Evolutionary conservation across 2,329 filamentous ascomycete genomes (phyloP).

Genomic region (Xylariaceae sp.): DNA sequence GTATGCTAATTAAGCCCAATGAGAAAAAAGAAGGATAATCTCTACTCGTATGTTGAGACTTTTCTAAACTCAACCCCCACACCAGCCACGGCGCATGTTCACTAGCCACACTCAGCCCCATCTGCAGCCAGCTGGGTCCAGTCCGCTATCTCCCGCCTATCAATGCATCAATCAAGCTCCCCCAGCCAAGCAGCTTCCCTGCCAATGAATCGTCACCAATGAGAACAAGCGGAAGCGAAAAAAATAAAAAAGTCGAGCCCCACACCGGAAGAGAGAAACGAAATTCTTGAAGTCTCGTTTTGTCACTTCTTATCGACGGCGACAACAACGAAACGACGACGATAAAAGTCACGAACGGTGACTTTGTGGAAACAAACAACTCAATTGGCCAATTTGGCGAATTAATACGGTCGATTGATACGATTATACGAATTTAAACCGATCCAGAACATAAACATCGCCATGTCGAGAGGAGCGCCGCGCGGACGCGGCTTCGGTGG

Average conservation of each 20-base stretch:
- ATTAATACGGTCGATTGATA: background rate
- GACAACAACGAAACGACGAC: background rate
- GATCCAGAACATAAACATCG: background rate
- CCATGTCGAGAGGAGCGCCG: slow-evolving; percentile 33
- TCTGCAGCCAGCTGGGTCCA: background rate
- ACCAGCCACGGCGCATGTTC: background rate
- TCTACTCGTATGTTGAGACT: no score
- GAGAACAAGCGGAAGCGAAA: background rate
- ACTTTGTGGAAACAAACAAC: background rate
- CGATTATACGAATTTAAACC: background rate
- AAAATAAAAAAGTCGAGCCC: background rate
- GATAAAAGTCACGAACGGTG: background rate
- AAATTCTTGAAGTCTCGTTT: background rate
- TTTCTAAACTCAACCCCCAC: no score
- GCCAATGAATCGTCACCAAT: background rate
- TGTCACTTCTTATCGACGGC: background rate
- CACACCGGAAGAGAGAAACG: background rate
- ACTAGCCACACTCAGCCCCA: background rate
- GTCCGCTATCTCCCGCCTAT: no score
- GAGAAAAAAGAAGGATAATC: no score
- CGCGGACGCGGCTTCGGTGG: slow-evolving; percentile 30
- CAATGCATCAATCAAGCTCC: background rate
- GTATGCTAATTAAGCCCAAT: no score
- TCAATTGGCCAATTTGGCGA: background rate
- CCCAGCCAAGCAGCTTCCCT: background rate